These are phyloP conservation scores for Pisolithus microcarpus DNA, from an alignment of 768 basidiomycete genomes.

Conservation along the genomic window DNA sequence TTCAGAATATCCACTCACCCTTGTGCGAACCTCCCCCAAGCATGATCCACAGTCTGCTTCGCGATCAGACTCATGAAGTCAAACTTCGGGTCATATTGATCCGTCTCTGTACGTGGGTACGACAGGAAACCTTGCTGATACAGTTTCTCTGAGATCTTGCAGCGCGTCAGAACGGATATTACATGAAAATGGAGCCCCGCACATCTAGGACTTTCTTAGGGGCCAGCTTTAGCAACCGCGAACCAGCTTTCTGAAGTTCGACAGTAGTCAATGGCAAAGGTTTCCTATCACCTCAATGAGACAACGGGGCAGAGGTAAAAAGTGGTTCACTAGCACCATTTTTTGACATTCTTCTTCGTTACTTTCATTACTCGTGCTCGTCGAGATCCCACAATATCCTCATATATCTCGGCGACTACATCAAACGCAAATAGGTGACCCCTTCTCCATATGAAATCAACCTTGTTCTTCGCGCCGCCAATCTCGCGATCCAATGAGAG, in stretches of 20 bases:
- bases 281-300: constrained; percentile 57
- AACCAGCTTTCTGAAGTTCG: constrained; percentile 93
- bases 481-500: constrained; percentile 52
- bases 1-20: constrained; percentile 38
- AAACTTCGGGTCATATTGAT: constrained; percentile 91
- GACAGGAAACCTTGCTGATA: constrained; percentile 95
- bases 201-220: constrained; percentile 93
- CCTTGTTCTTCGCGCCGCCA: constrained; percentile 46
- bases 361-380: constrained; percentile 71
- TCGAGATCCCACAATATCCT: constrained; percentile 55
- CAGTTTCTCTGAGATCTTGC: constrained; percentile 82
- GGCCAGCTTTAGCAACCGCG: constrained; percentile 78
- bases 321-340: constrained; percentile 60
- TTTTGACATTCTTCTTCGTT: constrained; percentile 80
- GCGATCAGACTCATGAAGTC: constrained; percentile 81
- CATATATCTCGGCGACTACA: constrained; percentile 64
- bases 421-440: constrained; percentile 76
- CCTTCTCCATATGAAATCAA: constrained; percentile 81
- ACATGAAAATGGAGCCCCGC: constrained; percentile 3
- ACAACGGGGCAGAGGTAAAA: neutral
- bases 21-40: constrained; percentile 84
- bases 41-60: constrained; percentile 75
- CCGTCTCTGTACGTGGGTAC: constrained; percentile 97
- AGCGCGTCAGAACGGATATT: neutral
- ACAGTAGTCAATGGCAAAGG: constrained; percentile 94